Conservation (phyloP, 441 rosid genomes). For the Oxalis stricta region DNA sequence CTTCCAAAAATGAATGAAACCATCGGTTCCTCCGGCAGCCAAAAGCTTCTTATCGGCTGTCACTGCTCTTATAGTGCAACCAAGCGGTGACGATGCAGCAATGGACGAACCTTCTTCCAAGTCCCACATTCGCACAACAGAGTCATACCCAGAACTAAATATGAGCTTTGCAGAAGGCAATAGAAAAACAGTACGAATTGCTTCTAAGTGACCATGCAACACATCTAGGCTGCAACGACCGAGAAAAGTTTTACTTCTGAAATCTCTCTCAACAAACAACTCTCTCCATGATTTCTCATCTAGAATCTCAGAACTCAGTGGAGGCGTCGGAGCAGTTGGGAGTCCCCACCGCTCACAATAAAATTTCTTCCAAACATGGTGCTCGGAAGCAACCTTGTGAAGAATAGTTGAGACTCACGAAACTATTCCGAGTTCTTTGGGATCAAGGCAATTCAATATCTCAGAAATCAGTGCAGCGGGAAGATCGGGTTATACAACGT, state of each 20-base stretch:
- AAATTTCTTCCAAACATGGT: constrained; percentile 75
- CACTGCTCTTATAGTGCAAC: constrained; percentile 79
- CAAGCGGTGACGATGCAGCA: constrained; percentile 62
- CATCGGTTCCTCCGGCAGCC: constrained; percentile 84
- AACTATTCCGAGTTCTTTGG: constrained; percentile 73
- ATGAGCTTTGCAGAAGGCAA: constrained; percentile 78
- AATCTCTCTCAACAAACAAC: constrained; percentile 81
- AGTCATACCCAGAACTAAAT: constrained; percentile 80
- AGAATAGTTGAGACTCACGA: constrained; percentile 65
- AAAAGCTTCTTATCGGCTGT: constrained; percentile 66
- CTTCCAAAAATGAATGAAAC: constrained; percentile 81
- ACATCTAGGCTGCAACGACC: constrained; percentile 61
- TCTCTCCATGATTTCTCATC: constrained; percentile 75
- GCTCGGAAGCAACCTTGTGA: constrained; percentile 60
- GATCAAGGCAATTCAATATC: constrained; percentile 62
- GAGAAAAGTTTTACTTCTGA: constrained; percentile 56
- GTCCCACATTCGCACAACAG: constrained; percentile 74
- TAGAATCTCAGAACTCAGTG: constrained; percentile 14
- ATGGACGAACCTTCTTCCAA: constrained; percentile 67
- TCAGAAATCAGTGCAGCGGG: constrained; percentile 72
- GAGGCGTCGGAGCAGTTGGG: constrained; percentile 19
- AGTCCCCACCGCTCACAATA: constrained; percentile 86
- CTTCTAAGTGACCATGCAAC: constrained; percentile 78
- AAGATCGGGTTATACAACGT: constrained; percentile 56
- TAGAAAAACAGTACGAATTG: constrained; percentile 51